These are phyloP conservation scores for Tagetes erecta DNA, from an alignment of 129 eudicot species.

Conservation along the genomic window DNA sequence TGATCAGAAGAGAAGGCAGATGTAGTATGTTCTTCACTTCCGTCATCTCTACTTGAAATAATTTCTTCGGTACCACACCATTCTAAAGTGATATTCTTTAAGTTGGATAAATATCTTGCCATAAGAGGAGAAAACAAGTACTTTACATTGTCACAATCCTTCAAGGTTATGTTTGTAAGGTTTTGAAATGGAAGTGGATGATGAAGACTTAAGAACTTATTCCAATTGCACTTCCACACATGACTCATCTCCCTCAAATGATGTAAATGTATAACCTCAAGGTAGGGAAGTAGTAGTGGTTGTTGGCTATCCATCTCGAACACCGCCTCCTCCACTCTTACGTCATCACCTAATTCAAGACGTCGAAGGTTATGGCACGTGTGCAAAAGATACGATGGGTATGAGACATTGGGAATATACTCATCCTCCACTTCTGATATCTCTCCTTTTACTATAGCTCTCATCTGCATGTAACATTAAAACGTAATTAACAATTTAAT, in stretches of 20 bases:
- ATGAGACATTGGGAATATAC: not conserved
- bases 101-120: not conserved
- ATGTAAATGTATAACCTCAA: not conserved
- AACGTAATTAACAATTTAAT: no score
- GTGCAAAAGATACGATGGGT: constrained; percentile 11
- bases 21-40: not conserved
- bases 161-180: not conserved
- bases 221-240: not conserved
- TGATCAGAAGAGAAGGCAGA: no score
- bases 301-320: not conserved
- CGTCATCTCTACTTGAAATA: constrained; percentile 23
- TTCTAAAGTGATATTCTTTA: not conserved
- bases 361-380: not conserved
- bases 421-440: not conserved
- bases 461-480: not conserved
- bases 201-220: no score
- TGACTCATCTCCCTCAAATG: not conserved
- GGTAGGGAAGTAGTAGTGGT: not conserved
- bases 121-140: constrained; percentile 24
- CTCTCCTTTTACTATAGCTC: not conserved
- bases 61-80: constrained; percentile 15
- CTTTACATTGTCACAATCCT: accelerated
- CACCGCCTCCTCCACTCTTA: not conserved
- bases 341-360: not conserved
- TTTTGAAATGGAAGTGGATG: no score